Percentiles rank a stretch among this genome's conserved stretches.
phyloP scores from a whole-genome alignment of 2,329 filamentous ascomycete genomes.

The Fusarium udum region DNA sequence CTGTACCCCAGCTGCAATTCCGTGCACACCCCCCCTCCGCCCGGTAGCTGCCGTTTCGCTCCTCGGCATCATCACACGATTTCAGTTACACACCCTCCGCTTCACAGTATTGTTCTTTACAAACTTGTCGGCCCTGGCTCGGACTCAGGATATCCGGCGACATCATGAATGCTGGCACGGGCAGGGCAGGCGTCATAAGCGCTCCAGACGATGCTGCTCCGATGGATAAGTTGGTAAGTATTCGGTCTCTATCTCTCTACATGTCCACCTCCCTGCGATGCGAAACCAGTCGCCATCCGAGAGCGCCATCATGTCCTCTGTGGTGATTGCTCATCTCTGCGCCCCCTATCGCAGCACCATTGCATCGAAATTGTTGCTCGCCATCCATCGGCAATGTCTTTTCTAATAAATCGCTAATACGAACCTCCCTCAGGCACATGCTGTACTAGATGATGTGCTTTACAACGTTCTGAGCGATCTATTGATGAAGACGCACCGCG shows the following conservation, averaged over 20 bases:
- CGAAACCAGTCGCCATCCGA: neutral
- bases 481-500: slow-evolving; percentile 77
- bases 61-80: slow-evolving; percentile 48
- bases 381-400: neutral
- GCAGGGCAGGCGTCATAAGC: slow-evolving; percentile 67
- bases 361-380: neutral
- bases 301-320: slow-evolving; percentile 16
- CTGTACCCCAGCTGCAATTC: slow-evolving; percentile 39
- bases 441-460: slow-evolving; percentile 77
- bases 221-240: slow-evolving; percentile 69
- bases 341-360: slow-evolving; percentile 17
- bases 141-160: slow-evolving; percentile 37
- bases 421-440: slow-evolving; percentile 61
- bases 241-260: slow-evolving; percentile 15
- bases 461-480: slow-evolving; percentile 82
- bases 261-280: slow-evolving; percentile 21
- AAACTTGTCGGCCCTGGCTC: slow-evolving; percentile 40
- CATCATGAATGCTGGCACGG: slow-evolving; percentile 56
- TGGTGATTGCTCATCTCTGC: slow-evolving; percentile 13
- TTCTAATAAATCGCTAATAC: slow-evolving; percentile 26
- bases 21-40: slow-evolving; percentile 42
- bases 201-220: slow-evolving; percentile 60
- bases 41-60: slow-evolving; percentile 43
- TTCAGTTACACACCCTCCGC: slow-evolving; percentile 47
- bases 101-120: slow-evolving; percentile 20